Base-by-base conservation (phyloP, 2,329 filamentous ascomycete species). In the Trichothecium roseum region DNA sequence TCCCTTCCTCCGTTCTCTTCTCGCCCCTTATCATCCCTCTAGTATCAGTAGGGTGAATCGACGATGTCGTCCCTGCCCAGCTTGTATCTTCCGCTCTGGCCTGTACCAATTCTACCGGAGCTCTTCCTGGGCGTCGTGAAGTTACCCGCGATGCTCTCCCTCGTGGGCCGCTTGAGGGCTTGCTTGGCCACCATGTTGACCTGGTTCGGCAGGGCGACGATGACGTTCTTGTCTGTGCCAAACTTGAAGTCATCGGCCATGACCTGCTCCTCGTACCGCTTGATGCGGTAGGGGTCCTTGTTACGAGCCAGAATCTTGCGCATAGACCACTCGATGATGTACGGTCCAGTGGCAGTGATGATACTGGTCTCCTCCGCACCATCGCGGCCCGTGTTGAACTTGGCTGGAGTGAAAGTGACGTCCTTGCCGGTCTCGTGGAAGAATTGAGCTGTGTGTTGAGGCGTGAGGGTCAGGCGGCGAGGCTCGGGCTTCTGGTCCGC, bases 231-330 rank as follows among this genome's bases (percentile, higher is more conserved):
- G 59, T 98, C 91, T 5, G 81, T 88, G 32, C 89, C 89, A 52
- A 87, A 98, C 51, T 91, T 87, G 77, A 98, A 98, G 57, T 98
- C 94, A 57, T 98, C 91, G 4, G 91, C 91, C 69, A 93, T 95
- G 53, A 98, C 87, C 43, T 94, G 83, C 51, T 98, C 91, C 1
- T 78, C 73, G 55, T 98, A 98, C 13, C 91, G 81, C 69, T 96
- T 95, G 69, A 98, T 96, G 47, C 80, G 84, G 64, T 98, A 98
- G 0, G 89, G 82, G 40, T 91, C 83, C 59, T 88, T 91, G 44
- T 73, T 74, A 35, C 84, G 85, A 16, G 70, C 71, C 12, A 95
- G 59, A 1, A 96, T 73, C 67, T 94, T 94, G 71, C 87, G 91
- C 57, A 98, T 59, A 54, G 79, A 89, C 91, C 91, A 98, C 34